A percentile compares a stretch with the other conserved stretches of the same genome.
These are phyloP conservation scores for Exophiala phaeomuriformis DNA, from an alignment of 2,329 filamentous ascomycete species.

Conservation along the genomic window DNA sequence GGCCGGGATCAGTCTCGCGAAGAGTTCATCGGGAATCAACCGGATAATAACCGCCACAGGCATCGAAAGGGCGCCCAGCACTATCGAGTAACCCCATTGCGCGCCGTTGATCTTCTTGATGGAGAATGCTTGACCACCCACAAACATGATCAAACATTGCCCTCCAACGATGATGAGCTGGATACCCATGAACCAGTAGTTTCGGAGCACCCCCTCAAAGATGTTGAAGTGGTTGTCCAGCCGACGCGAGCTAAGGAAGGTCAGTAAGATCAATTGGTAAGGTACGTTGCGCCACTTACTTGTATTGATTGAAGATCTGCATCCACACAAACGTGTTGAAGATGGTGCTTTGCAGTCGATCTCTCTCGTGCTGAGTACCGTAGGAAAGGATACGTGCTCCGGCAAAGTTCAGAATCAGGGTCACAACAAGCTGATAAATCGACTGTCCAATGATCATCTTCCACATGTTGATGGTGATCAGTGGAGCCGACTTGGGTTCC, in stretches of 20 bases:
- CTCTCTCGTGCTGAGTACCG: conserved; percentile 34
- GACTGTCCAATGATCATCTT: conserved; percentile 38
- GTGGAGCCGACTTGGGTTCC: conserved; percentile 35
- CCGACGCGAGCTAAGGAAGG: conserved; percentile 45
- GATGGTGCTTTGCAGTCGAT: conserved; percentile 52
- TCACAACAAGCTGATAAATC: conserved; percentile 35
- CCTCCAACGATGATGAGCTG: conserved; percentile 51
- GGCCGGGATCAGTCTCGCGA: conserved; percentile 38
- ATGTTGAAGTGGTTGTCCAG: conserved; percentile 58
- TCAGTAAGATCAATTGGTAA: neutral
- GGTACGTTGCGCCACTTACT: conserved; percentile 30
- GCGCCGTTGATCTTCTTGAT: conserved; percentile 44
- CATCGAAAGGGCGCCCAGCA: conserved; percentile 44
- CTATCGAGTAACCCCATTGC: conserved; percentile 51
- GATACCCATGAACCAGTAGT: conserved; percentile 53
- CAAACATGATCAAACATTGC: conserved; percentile 52
- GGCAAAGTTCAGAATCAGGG: conserved; percentile 47
- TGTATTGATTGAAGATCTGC: conserved; percentile 65
- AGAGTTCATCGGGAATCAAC: conserved; percentile 46
- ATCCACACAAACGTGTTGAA: conserved; percentile 68
- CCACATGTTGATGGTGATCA: conserved; percentile 40
- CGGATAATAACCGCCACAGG: conserved; percentile 47
- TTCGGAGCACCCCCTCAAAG: conserved; percentile 51
- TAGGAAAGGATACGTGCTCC: conserved; percentile 51
- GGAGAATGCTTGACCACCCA: conserved; percentile 50